A percentile compares a stretch with the other conserved stretches of the same genome.
Evolutionary conservation across 2,329 filamentous ascomycete genomes (phyloP).

Genomic region (Aureobasidium sp.): DNA sequence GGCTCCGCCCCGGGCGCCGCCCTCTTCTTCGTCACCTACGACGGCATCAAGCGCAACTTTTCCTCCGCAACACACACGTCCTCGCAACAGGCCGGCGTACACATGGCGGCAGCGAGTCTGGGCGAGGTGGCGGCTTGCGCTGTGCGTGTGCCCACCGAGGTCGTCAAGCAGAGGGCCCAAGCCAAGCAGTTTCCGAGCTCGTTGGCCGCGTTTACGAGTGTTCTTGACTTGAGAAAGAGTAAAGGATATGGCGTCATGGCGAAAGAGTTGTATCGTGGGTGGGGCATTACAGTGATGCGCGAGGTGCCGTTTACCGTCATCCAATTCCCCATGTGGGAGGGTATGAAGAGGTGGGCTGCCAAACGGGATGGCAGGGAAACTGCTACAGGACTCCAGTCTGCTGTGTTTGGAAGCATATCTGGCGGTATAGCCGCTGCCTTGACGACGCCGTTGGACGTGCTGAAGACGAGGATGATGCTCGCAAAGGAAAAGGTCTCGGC

Average conservation of each 20-base stretch:
- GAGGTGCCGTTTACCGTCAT: conserved; percentile 97
- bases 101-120: conserved; percentile 78
- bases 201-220: conserved; percentile 60
- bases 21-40: conserved; percentile 67
- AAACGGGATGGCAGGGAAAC: conserved; percentile 34
- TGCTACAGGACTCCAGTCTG: conserved; percentile 70
- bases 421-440: conserved; percentile 79
- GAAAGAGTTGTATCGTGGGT: conserved; percentile 83
- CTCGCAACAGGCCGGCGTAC: conserved; percentile 37
- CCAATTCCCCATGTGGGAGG: conserved; percentile 96
- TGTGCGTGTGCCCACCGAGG: conserved; percentile 88
- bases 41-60: conserved; percentile 23
- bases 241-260: conserved; percentile 53
- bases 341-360: conserved; percentile 68
- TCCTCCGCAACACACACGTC: not conserved
- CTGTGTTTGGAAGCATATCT: conserved; percentile 72
- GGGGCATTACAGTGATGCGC: conserved; percentile 84
- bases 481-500: conserved; percentile 60
- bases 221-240: conserved; percentile 43
- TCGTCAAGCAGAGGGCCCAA: conserved; percentile 94
- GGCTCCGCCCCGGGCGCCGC: conserved; percentile 91
- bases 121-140: conserved; percentile 91
- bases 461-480: conserved; percentile 96
- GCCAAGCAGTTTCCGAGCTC: conserved; percentile 72
- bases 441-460: conserved; percentile 89